A percentile compares a stretch with the other conserved stretches of the same genome.
phyloP scores from a whole-genome alignment of 176 grass and related monocot species.

The Eleusine coracana region DNA sequence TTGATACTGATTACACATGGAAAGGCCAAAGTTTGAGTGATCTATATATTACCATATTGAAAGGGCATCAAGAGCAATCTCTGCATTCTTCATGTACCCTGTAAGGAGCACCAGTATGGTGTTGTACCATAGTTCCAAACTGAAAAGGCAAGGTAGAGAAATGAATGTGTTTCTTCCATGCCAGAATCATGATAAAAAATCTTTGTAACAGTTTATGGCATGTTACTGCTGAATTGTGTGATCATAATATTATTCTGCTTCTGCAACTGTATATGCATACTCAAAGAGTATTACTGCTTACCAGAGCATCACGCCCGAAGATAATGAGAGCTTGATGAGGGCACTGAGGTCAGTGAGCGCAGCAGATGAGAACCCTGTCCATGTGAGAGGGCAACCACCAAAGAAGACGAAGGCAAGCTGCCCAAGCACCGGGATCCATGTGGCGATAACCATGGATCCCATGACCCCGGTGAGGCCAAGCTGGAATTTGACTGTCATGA shows the following conservation, averaged over 20 bases:
- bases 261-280: neutral
- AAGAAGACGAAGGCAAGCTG: slow-evolving; percentile 71
- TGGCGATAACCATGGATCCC: slow-evolving; percentile 58
- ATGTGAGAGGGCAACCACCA: slow-evolving; percentile 66
- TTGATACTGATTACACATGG: neutral
- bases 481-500: slow-evolving; percentile 36
- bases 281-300: slow-evolving; percentile 28
- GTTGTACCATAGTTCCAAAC: slow-evolving; percentile 91
- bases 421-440: slow-evolving; percentile 65
- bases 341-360: slow-evolving; percentile 56
- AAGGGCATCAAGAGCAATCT: slow-evolving; percentile 84
- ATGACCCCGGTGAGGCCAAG: slow-evolving; percentile 61
- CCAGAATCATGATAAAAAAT: neutral
- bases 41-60: slow-evolving; percentile 72
- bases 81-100: slow-evolving; percentile 76
- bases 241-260: neutral
- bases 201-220: neutral
- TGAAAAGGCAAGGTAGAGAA: slow-evolving; percentile 24
- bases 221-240: too few relatives aligned
- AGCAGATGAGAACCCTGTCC: slow-evolving; percentile 62
- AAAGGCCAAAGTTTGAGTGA: neutral
- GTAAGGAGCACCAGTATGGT: slow-evolving; percentile 84
- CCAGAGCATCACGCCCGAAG: slow-evolving; percentile 91
- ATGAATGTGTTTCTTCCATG: neutral
- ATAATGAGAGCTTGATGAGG: slow-evolving; percentile 66